Evolutionary conservation across 2,329 filamentous ascomycete species (phyloP).

Genomic region (Pseudonectria foliicola): DNA sequence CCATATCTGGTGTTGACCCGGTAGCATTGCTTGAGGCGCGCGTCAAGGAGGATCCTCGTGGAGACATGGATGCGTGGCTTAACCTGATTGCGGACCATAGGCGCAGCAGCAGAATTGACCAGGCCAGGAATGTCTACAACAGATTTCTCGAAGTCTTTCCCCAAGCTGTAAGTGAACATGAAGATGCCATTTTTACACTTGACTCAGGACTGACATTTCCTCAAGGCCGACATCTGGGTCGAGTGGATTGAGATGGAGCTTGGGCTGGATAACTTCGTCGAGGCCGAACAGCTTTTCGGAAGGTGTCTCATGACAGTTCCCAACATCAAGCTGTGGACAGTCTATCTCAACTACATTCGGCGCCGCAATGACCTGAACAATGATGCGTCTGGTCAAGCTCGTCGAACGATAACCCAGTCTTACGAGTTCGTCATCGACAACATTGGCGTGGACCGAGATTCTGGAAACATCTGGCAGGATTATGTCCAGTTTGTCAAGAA

Average conservation of each 20-base stretch:
- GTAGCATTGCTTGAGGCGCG: constrained; percentile 81
- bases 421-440: constrained; percentile 90
- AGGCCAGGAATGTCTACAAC: constrained; percentile 73
- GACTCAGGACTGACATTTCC: constrained; percentile 21
- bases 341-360: constrained; percentile 92
- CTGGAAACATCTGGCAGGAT: constrained; percentile 85
- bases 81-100: constrained; percentile 79
- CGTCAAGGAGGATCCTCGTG: constrained; percentile 85
- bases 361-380: constrained; percentile 77
- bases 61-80: constrained; percentile 88
- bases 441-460: constrained; percentile 85
- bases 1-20: constrained; percentile 51
- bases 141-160: constrained; percentile 86
- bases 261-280: constrained; percentile 71
- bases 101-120: constrained; percentile 72
- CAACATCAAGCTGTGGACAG: constrained; percentile 81
- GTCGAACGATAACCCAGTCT: constrained; percentile 71
- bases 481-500: constrained; percentile 91
- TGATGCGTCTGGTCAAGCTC: constrained; percentile 69
- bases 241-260: constrained; percentile 86
- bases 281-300: constrained; percentile 77
- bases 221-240: constrained; percentile 84
- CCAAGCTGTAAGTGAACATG: constrained; percentile 64
- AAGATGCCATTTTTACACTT: not conserved
- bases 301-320: constrained; percentile 71